phyloP scores from a whole-genome alignment of 2,329 filamentous ascomycete species.

The Colletotrichum magnum region DNA sequence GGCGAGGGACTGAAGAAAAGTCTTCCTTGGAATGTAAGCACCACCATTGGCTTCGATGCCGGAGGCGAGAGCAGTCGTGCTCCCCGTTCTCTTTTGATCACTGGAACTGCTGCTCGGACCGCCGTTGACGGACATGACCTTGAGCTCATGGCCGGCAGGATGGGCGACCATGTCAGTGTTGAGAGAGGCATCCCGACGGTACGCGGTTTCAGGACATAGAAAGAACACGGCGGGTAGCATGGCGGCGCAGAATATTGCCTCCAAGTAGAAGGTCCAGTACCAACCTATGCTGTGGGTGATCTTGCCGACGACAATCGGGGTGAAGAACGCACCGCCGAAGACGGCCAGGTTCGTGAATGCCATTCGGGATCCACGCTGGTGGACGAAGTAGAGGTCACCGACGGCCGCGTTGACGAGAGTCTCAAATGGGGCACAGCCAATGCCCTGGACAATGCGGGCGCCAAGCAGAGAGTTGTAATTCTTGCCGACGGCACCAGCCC shows the following conservation, averaged over 20 bases:
- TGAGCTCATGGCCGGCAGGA: conserved; percentile 46
- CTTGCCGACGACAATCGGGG: conserved; percentile 91
- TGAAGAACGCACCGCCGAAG: conserved; percentile 73
- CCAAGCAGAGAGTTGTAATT: conserved; percentile 82
- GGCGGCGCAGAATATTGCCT: conserved; percentile 84
- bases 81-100: conserved; percentile 17
- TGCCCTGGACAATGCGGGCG: conserved; percentile 87
- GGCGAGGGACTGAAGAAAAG: conserved; percentile 72
- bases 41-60: conserved; percentile 5
- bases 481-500: conserved; percentile 79
- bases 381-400: conserved; percentile 92
- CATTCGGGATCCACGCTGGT: conserved; percentile 88
- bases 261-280: conserved; percentile 90
- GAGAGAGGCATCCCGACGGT: conserved; percentile 73
- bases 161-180: conserved; percentile 77
- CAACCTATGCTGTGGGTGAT: conserved; percentile 84
- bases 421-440: conserved; percentile 91
- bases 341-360: conserved; percentile 77
- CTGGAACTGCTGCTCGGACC: background rate
- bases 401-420: conserved; percentile 90
- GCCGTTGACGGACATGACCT: background rate
- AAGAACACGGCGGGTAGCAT: conserved; percentile 81
- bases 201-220: conserved; percentile 86
- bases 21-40: conserved; percentile 63
- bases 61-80: background rate